Evolutionary conservation across 176 grass and related monocot genomes (phyloP), one percentile per base, ranked within the genome.

Genomic region (Triticum urartu): DNA sequence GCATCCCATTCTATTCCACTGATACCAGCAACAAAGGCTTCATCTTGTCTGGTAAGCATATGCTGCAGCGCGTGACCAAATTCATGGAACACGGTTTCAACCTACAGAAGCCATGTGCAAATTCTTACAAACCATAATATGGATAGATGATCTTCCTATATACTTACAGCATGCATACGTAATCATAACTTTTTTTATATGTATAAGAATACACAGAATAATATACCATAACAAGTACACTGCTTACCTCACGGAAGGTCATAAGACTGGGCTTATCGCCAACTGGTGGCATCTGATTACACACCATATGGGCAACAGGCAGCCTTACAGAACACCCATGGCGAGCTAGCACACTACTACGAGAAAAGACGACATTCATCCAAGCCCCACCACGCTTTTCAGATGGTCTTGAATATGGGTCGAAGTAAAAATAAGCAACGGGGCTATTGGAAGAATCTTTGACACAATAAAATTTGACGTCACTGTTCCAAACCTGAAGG

Each of bases 11-110:
- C 97, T 75, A 98, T 92, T 59, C 97, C 94, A 45, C 94, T 91
- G 77, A 98, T 98, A 77, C 97, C 97, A 84, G 97, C 88, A 62
- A 98, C 94, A 79, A 91, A 92, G 3, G 92, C 93, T 87, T 98
- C 97, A 87, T 98, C 97, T 91, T 98, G 92, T 75, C 89, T 94
- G 48, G 97, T 98, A 78, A 98, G 94, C 97, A 98, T 98, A 59
- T 98, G 97, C 81, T 98, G 97, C 90, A 98, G 97, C 7, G 97
- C 97, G 32, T 98, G 97, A 35, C 97, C 97, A 88, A 98, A 98
- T 88, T 98, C 97, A 91, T 98, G 97, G 89, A 98, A 98, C 75
- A 98, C 94, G 12, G 97, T 98, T 84, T 98, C 97, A 87, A 98
- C 97, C 97, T 98, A 88, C 58, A 92, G 59, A 72, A 40, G 61